These are phyloP conservation scores for Dictyostelium intermedium DNA, from an alignment of 78 protist genomes.

Conservation along the genomic window DNA sequence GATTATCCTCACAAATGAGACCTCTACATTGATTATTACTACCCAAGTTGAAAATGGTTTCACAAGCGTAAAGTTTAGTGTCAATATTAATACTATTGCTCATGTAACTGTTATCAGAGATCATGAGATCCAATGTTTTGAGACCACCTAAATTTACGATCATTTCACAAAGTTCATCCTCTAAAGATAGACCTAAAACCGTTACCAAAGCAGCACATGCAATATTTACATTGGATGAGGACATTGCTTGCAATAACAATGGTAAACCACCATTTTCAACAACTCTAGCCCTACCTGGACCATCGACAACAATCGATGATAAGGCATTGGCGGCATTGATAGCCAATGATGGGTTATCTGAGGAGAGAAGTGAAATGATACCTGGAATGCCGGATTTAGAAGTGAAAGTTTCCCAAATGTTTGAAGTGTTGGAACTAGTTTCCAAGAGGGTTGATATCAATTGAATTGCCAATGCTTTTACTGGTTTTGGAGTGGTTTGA, in stretches of 20 bases:
- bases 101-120: neutral
- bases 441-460: constrained; percentile 51
- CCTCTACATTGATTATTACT: constrained; percentile 30
- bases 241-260: constrained; percentile 12
- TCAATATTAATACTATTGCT: constrained; percentile 34
- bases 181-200: constrained; percentile 45
- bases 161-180: constrained; percentile 57
- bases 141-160: constrained; percentile 51
- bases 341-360: constrained; percentile 7
- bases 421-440: constrained; percentile 23
- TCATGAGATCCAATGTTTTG: constrained; percentile 1
- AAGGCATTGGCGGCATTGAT: constrained; percentile 49
- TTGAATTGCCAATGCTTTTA: constrained; percentile 33
- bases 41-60: constrained; percentile 40
- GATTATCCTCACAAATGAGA: constrained; percentile 14
- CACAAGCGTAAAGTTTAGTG: constrained; percentile 58
- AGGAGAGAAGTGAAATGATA: constrained; percentile 22
- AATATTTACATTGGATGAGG: constrained; percentile 16
- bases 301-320: constrained; percentile 57
- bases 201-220: constrained; percentile 48
- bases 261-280: constrained; percentile 59
- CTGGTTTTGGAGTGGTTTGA: constrained; percentile 28
- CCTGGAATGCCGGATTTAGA: constrained; percentile 67
- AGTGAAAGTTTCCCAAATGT: constrained; percentile 67
- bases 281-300: constrained; percentile 70